A percentile compares a stretch with the other conserved stretches of the same genome.
These are phyloP conservation scores for Hydnum rufescens DNA, from an alignment of 768 basidiomycete species.

Conservation along the genomic window DNA sequence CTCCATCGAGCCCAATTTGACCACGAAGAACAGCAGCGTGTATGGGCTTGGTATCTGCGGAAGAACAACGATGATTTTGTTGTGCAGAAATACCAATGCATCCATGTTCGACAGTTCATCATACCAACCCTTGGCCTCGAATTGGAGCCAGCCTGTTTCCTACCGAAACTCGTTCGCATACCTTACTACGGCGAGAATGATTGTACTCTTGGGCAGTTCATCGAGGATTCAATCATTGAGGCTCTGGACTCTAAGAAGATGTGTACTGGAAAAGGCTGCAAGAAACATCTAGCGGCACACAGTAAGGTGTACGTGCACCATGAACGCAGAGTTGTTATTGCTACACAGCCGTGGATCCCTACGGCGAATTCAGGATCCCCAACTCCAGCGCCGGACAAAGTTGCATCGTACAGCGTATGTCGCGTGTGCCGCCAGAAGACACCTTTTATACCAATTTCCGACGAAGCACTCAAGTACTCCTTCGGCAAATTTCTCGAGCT, in stretches of 20 bases:
- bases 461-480: conserved; percentile 84
- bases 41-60: conserved; percentile 91
- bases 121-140: conserved; percentile 55
- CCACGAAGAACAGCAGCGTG: conserved; percentile 68
- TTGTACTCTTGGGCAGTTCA: conserved; percentile 79
- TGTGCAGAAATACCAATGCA: conserved; percentile 83
- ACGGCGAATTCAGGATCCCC: conserved; percentile 1
- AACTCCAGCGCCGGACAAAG: conserved; percentile 43
- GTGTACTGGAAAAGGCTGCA: conserved; percentile 71
- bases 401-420: conserved; percentile 87
- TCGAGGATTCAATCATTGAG: conserved; percentile 58
- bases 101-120: conserved; percentile 60
- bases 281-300: conserved; percentile 61
- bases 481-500: conserved; percentile 93
- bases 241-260: conserved; percentile 36
- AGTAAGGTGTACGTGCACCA: conserved; percentile 86
- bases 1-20: conserved; percentile 53
- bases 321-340: conserved; percentile 59
- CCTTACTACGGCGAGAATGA: conserved; percentile 89
- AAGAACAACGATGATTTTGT: conserved; percentile 74
- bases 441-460: conserved; percentile 73
- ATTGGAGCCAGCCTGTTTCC: conserved; percentile 34
- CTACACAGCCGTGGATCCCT: conserved; percentile 63
- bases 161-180: conserved; percentile 47
- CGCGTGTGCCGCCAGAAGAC: conserved; percentile 58